A percentile compares a stretch with the other conserved stretches of the same genome.
These are phyloP conservation scores for Ogataea neopini DNA, from an alignment of 805 yeast genomes.

Conservation along the genomic window DNA sequence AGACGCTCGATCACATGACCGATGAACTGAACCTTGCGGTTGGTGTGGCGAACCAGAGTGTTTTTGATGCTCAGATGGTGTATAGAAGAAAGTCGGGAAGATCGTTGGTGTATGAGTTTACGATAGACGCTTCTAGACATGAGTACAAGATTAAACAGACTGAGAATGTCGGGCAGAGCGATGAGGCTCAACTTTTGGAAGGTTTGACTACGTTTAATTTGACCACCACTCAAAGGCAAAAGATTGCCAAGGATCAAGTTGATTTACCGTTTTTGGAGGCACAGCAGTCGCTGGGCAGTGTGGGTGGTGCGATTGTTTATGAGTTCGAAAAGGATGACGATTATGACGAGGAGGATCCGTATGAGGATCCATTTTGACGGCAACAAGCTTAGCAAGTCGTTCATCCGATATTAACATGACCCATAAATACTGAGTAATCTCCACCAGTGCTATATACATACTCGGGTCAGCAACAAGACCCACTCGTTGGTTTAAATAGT, in stretches of 20 bases:
- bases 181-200: constrained; percentile 58
- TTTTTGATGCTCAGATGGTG: constrained; percentile 52
- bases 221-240: constrained; percentile 72
- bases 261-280: constrained; percentile 92
- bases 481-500: too few relatives aligned
- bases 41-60: constrained; percentile 45
- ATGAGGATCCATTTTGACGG: constrained; percentile 82
- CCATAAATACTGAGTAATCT: too few relatives aligned
- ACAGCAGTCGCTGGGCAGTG: constrained; percentile 61
- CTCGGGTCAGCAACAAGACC: too few relatives aligned
- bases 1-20: constrained; percentile 43
- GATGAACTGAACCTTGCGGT: constrained; percentile 49
- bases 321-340: constrained; percentile 97
- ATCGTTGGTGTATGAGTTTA: constrained; percentile 56
- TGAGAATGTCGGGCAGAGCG: constrained; percentile 31
- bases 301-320: constrained; percentile 94
- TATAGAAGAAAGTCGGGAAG: constrained; percentile 87
- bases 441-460: too few relatives aligned
- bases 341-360: constrained; percentile 97
- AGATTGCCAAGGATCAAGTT: constrained; percentile 76
- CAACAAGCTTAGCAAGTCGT: neutral
- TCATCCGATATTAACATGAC: too few relatives aligned
- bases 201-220: constrained; percentile 87
- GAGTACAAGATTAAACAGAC: constrained; percentile 34
- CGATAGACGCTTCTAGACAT: constrained; percentile 52